phyloP scores from a whole-genome alignment of 2,329 filamentous ascomycete genomes.

The Xenoacremonium recifei region DNA sequence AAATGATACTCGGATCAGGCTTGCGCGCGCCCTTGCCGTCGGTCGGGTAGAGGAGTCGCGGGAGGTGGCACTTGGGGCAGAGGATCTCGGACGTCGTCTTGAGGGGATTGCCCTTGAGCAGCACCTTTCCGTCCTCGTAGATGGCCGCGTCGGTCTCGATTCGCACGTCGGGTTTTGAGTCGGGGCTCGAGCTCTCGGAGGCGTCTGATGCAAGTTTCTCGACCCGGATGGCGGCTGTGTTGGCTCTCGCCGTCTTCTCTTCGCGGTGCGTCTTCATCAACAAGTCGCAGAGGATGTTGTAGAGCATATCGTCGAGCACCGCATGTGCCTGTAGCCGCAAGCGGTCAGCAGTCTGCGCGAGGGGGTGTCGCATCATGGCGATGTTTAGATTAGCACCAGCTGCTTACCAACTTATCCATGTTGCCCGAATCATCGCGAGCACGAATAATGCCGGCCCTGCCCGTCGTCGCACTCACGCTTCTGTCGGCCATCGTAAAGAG shows the following conservation, averaged over 20 bases:
- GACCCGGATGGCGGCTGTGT: slow-evolving; percentile 62
- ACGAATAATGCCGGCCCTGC: slow-evolving; percentile 58
- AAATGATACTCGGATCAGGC: slow-evolving; percentile 66
- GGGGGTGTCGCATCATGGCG: slow-evolving; percentile 6
- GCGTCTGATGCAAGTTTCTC: slow-evolving; percentile 60
- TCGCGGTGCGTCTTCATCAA: slow-evolving; percentile 73
- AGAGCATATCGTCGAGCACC: slow-evolving; percentile 72
- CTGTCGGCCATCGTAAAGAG: slow-evolving; percentile 21
- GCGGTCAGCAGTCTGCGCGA: too few species aligned
- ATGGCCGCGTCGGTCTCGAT: slow-evolving; percentile 66
- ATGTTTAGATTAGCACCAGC: slow-evolving; percentile 6
- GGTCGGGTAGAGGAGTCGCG: slow-evolving; percentile 69
- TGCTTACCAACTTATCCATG: slow-evolving; percentile 60
- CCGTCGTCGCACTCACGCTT: slow-evolving; percentile 44
- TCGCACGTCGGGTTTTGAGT: slow-evolving; percentile 54
- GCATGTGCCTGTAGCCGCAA: slow-evolving; percentile 49
- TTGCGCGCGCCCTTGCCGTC: slow-evolving; percentile 66
- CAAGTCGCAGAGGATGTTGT: slow-evolving; percentile 75
- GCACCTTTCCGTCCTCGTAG: slow-evolving; percentile 68
- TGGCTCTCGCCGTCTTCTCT: slow-evolving; percentile 72
- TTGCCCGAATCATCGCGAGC: slow-evolving; percentile 49
- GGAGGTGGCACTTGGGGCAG: slow-evolving; percentile 73
- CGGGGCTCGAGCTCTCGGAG: slow-evolving; percentile 51
- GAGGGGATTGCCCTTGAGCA: slow-evolving; percentile 70
- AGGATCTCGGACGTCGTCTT: slow-evolving; percentile 69